These are phyloP conservation scores for Akebia trifoliata DNA, from an alignment of 164 flowering plant genomes.

Conservation along the genomic window DNA sequence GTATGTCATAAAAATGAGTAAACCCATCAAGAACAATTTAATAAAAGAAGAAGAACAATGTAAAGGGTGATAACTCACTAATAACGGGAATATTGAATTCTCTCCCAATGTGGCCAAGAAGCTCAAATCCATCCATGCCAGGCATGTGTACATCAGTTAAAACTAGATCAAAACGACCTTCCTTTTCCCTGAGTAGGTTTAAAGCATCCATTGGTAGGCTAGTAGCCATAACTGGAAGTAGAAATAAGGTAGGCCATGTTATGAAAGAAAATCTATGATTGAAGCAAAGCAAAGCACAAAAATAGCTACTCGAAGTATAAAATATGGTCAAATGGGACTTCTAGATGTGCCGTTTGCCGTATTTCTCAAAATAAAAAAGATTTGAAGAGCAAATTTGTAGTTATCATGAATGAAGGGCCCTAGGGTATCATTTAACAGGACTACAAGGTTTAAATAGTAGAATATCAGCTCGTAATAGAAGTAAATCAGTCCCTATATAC, in stretches of 20 bases:
- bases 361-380: no score
- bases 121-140: background rate
- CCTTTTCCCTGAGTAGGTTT: background rate
- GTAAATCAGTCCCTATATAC: no score
- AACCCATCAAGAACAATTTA: background rate
- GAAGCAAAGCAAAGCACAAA: background rate
- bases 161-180: background rate
- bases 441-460: no score
- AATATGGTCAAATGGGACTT: no score
- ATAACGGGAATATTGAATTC: slow-evolving; percentile 3
- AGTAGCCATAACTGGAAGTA: slow-evolving; percentile 8
- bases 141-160: background rate
- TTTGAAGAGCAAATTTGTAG: no score
- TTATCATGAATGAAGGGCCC: no score
- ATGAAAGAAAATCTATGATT: background rate
- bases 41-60: background rate
- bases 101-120: background rate
- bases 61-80: background rate
- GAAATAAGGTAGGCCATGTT: background rate
- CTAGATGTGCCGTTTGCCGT: no score
- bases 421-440: no score
- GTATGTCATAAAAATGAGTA: background rate
- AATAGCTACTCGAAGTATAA: no score
- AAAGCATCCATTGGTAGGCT: background rate
- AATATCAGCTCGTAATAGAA: no score